These are phyloP conservation scores for Ceratobasidium sp. DNA, from an alignment of 1,284 basidiomycete species.

Conservation along the genomic window DNA sequence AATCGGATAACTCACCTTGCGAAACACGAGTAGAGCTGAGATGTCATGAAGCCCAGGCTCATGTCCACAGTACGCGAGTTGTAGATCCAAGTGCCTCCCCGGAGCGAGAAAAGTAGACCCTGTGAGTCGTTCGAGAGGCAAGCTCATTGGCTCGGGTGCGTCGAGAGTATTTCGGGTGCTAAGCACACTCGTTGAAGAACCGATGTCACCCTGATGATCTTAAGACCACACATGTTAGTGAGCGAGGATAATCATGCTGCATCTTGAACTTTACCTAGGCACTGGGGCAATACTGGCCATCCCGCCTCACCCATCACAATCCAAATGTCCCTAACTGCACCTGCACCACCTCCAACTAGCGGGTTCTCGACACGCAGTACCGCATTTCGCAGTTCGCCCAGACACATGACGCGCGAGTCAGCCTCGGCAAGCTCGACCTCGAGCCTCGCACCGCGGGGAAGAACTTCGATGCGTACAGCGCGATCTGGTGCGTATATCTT, in stretches of 20 bases:
- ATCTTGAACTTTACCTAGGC: constrained; percentile 30
- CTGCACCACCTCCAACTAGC: constrained; percentile 67
- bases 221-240: constrained; percentile 10
- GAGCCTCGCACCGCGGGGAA: constrained; percentile 70
- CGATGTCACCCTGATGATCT: constrained; percentile 46
- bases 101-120: constrained; percentile 60
- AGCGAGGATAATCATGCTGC: constrained; percentile 7
- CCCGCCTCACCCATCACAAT: constrained; percentile 59
- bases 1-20: constrained; percentile 66
- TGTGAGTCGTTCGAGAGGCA: constrained; percentile 61
- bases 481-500: constrained; percentile 75
- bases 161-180: constrained; percentile 64
- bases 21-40: constrained; percentile 73
- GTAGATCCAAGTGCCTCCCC: constrained; percentile 64
- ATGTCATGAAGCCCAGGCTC: constrained; percentile 65
- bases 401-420: constrained; percentile 55
- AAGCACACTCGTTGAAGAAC: constrained; percentile 47
- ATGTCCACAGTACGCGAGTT: constrained; percentile 67
- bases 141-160: constrained; percentile 61
- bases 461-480: constrained; percentile 67
- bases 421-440: constrained; percentile 46
- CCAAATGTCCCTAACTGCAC: constrained; percentile 74
- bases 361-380: constrained; percentile 36
- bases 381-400: constrained; percentile 36
- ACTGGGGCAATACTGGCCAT: constrained; percentile 41